A percentile compares a stretch with the other conserved stretches of the same genome.
phyloP scores from a whole-genome alignment of 352 stramenopile genomes.

The Phytophthora melonis region DNA sequence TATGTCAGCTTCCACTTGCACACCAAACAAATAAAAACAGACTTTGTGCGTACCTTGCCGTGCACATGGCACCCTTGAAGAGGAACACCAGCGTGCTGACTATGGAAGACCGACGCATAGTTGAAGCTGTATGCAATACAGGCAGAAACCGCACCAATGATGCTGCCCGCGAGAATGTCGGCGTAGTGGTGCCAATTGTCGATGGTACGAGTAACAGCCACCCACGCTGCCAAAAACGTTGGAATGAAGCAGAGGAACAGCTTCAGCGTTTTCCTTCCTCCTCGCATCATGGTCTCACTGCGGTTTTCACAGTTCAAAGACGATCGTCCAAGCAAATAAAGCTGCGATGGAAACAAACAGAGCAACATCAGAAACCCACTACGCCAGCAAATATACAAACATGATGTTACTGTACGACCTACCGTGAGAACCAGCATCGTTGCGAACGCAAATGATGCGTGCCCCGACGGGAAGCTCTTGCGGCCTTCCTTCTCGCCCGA shows the following conservation, averaged over 20 bases:
- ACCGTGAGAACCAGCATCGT: constrained; percentile 88
- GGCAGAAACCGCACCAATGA: constrained; percentile 68
- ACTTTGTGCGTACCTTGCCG: constrained; percentile 45
- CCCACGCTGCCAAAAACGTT: constrained; percentile 75
- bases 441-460: constrained; percentile 81
- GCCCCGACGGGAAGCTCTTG: constrained; percentile 86
- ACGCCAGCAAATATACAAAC: not conserved
- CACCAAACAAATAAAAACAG: not conserved
- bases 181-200: constrained; percentile 91
- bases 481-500: constrained; percentile 77
- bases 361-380: constrained; percentile 7
- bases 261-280: constrained; percentile 72
- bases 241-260: constrained; percentile 82
- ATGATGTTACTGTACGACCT: not conserved
- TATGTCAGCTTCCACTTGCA: constrained; percentile 5
- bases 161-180: constrained; percentile 69
- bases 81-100: constrained; percentile 61
- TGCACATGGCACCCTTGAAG: constrained; percentile 51
- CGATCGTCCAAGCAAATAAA: constrained; percentile 83
- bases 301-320: constrained; percentile 71
- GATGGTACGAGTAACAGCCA: constrained; percentile 79
- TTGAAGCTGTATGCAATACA: constrained; percentile 74
- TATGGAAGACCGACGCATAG: constrained; percentile 73
- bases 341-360: constrained; percentile 58
- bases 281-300: constrained; percentile 58